A percentile compares a stretch with the other conserved stretches of the same genome.
Evolutionary conservation across 306 rosid species (phyloP).

Genomic region (Vicia sativa): DNA sequence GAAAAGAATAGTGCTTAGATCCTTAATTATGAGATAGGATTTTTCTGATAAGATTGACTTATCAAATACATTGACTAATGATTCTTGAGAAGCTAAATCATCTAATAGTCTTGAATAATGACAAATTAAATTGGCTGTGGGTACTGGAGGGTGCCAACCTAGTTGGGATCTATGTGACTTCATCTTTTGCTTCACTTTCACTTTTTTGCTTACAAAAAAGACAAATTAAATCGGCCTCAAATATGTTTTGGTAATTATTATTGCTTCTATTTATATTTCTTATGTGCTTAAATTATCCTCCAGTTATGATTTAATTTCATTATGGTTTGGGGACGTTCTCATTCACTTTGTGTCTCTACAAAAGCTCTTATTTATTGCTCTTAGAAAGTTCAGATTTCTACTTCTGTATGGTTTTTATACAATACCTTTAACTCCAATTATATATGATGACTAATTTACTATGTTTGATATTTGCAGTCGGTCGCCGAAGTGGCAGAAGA

Average conservation of each 20-base stretch:
- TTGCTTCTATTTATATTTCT: neutral
- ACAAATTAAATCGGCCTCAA: neutral
- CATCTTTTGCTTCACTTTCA: no score
- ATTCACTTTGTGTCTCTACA: slow-evolving; percentile 3
- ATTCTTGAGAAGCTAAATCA: neutral
- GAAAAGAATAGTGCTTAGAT: no score
- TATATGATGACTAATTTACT: slow-evolving; percentile 12
- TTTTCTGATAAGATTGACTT: neutral
- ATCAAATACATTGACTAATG: neutral
- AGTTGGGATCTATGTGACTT: no score
- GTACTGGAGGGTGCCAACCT: no score
- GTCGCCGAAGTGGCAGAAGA: slow-evolving; percentile 94
- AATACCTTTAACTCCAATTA: slow-evolving; percentile 2
- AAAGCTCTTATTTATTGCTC: neutral
- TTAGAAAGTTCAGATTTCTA: slow-evolving; percentile 6
- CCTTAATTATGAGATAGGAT: no score
- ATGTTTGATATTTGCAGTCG: slow-evolving; percentile 53
- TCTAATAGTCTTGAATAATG: neutral
- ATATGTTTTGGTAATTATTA: slow-evolving; percentile 19
- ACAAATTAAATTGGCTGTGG: neutral
- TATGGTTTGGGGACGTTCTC: neutral
- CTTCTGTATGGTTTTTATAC: slow-evolving; percentile 10
- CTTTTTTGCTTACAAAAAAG: neutral
- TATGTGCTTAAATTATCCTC: neutral
- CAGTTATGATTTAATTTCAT: slow-evolving; percentile 9